Evolutionary conservation across 441 rosid species (phyloP).

Genomic region (Gossypium laxum): DNA sequence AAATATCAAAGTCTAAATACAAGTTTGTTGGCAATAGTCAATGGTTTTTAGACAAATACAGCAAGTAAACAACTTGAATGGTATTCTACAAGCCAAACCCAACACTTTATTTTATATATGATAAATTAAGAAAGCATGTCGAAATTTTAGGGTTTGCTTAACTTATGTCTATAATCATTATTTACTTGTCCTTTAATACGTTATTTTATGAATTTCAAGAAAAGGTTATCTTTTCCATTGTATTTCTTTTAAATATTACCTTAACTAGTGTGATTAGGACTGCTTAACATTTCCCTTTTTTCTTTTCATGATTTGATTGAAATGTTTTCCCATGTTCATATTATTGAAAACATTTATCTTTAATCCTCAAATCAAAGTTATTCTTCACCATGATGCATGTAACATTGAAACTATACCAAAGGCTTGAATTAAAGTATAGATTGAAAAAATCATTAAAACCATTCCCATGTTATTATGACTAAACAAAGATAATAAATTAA

Average conservation of each 20-base stretch:
- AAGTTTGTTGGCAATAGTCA: not conserved
- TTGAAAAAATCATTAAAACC: constrained; percentile 5
- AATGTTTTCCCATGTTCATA: not conserved
- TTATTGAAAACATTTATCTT: not conserved
- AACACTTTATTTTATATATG: not conserved
- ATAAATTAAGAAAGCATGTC: not conserved
- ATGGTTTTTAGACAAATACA: not conserved
- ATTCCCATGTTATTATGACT: not conserved
- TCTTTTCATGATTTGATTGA: not conserved
- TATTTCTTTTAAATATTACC: too few species aligned
- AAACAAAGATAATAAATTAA: not conserved
- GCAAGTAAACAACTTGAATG: not conserved
- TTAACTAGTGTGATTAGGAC: too few species aligned
- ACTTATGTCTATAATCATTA: too few species aligned
- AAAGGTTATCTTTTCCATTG: too few species aligned
- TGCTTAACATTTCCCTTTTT: too few species aligned
- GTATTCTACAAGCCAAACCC: not conserved
- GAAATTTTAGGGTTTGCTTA: too few species aligned
- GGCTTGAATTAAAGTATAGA: not conserved
- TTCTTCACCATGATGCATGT: not conserved
- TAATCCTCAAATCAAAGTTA: not conserved
- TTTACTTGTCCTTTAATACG: too few species aligned
- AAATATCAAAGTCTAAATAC: not conserved
- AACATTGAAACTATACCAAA: not conserved
- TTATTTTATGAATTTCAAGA: too few species aligned